Percentiles rank a stretch among this genome's conserved stretches.
Evolutionary conservation across 345 rosid species (phyloP).

Genomic region (Linum trigynum): DNA sequence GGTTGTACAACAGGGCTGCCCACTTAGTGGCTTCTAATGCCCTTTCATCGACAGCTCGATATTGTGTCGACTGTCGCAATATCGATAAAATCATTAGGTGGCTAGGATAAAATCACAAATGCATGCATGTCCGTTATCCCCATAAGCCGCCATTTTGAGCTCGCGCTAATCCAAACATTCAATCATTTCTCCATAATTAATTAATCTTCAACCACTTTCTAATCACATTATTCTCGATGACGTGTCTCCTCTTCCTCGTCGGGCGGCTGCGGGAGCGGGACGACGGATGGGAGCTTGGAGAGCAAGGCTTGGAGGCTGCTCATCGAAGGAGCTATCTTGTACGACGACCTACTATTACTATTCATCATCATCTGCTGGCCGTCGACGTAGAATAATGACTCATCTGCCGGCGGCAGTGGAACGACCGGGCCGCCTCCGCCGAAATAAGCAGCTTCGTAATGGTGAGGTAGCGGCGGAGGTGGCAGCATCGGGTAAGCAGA

Average conservation of each 20-base stretch:
- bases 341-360: neutral
- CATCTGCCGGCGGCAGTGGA: neutral
- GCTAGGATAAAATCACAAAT: too few relatives aligned
- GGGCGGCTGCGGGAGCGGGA: slow-evolving; percentile 30
- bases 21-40: too few relatives aligned
- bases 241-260: too few relatives aligned
- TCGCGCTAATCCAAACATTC: too few relatives aligned
- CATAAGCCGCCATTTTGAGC: too few relatives aligned
- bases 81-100: too few relatives aligned
- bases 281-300: slow-evolving; percentile 89
- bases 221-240: neutral
- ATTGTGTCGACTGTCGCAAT: too few relatives aligned
- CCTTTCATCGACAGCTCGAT: too few relatives aligned
- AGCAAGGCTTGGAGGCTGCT: slow-evolving; percentile 95
- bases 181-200: too few relatives aligned
- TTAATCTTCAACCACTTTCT: too few relatives aligned
- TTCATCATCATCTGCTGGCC: slow-evolving; percentile 2
- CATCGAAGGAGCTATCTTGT: slow-evolving; percentile 84
- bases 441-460: neutral
- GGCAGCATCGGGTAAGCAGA: neutral
- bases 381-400: slow-evolving; percentile 27
- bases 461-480: neutral
- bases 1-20: too few relatives aligned
- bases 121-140: too few relatives aligned
- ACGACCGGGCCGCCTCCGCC: neutral